Percentiles rank a stretch among this genome's conserved stretches.
Conservation (phyloP, 345 rosid species). For the Sonneratia caseolaris region DNA sequence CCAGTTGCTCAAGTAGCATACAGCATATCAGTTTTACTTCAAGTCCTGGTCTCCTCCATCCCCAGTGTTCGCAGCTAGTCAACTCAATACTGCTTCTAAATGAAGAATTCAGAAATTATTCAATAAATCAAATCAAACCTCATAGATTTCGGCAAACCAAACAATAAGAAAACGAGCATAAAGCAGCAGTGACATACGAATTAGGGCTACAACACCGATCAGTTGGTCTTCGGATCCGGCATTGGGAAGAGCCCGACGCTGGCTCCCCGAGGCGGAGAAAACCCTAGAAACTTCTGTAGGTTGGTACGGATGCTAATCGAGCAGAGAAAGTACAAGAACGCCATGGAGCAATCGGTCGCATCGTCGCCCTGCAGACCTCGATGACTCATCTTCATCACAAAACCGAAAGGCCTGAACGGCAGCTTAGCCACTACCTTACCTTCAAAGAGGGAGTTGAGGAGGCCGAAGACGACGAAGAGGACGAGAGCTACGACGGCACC, state of each 20-base stretch:
- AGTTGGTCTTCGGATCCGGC: conserved; percentile 88
- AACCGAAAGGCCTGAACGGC: conserved; percentile 66
- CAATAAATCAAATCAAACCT: neutral
- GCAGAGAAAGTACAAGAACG: conserved; percentile 71
- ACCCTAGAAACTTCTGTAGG: conserved; percentile 74
- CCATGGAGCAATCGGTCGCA: conserved; percentile 94
- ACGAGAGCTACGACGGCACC: conserved; percentile 96
- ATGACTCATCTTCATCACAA: conserved; percentile 93
- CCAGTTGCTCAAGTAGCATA: too few relatives aligned
- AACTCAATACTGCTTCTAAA: too few relatives aligned
- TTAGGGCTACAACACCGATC: conserved; percentile 5
- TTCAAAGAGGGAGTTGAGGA: conserved; percentile 83
- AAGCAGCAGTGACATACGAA: neutral
- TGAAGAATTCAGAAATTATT: neutral
- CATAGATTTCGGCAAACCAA: neutral
- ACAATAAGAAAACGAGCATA: neutral
- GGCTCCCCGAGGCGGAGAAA: conserved; percentile 73
- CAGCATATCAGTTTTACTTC: too few relatives aligned
- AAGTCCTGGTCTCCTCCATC: too few relatives aligned
- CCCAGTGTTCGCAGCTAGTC: too few relatives aligned
- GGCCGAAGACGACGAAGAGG: conserved; percentile 80
- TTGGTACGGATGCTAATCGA: conserved; percentile 90
- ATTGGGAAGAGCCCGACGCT: conserved; percentile 82
- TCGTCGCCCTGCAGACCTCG: conserved; percentile 78
- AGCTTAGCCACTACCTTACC: conserved; percentile 91